phyloP scores from a whole-genome alignment of 2,329 filamentous ascomycete genomes.

The Cordyceps javanica region DNA sequence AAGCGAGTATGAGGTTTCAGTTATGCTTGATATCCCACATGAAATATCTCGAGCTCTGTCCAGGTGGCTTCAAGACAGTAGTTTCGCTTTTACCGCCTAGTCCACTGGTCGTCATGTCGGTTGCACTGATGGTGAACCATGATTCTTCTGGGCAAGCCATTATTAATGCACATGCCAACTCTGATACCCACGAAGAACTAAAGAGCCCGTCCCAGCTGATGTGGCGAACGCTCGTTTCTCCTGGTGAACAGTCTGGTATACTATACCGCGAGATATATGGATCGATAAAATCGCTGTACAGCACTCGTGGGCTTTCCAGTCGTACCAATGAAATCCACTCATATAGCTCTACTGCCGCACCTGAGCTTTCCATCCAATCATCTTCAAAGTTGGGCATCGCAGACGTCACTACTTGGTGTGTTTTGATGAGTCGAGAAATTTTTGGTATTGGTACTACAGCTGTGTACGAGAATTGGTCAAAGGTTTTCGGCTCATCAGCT shows the following conservation, averaged over 20 bases:
- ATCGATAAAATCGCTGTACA: slow-evolving; percentile 53
- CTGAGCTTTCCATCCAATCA: slow-evolving; percentile 47
- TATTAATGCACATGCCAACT: slow-evolving; percentile 41
- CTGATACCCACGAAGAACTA: slow-evolving; percentile 45
- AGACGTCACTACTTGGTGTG: slow-evolving; percentile 20
- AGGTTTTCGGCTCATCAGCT: neutral
- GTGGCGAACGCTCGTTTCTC: slow-evolving; percentile 35
- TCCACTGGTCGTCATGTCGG: slow-evolving; percentile 42
- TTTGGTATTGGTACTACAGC: neutral
- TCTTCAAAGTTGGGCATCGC: slow-evolving; percentile 29
- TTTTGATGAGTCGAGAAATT: neutral
- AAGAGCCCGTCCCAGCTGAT: slow-evolving; percentile 57
- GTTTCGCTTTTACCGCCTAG: slow-evolving; percentile 42
- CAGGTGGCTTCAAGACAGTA: slow-evolving; percentile 47
- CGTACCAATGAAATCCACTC: slow-evolving; percentile 70
- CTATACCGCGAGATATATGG: slow-evolving; percentile 63
- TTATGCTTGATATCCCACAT: slow-evolving; percentile 52
- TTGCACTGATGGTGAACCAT: slow-evolving; percentile 52
- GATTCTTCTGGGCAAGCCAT: slow-evolving; percentile 34
- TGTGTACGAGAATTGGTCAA: neutral
- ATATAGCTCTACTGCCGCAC: slow-evolving; percentile 57
- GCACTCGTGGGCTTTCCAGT: slow-evolving; percentile 59
- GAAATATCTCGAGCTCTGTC: slow-evolving; percentile 46
- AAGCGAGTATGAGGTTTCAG: slow-evolving; percentile 44
- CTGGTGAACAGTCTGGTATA: slow-evolving; percentile 38